Evolutionary conservation across 1,284 basidiomycete genomes (phyloP), one percentile per base, ranked within the genome.

Genomic region (Austroboletus niveus): DNA sequence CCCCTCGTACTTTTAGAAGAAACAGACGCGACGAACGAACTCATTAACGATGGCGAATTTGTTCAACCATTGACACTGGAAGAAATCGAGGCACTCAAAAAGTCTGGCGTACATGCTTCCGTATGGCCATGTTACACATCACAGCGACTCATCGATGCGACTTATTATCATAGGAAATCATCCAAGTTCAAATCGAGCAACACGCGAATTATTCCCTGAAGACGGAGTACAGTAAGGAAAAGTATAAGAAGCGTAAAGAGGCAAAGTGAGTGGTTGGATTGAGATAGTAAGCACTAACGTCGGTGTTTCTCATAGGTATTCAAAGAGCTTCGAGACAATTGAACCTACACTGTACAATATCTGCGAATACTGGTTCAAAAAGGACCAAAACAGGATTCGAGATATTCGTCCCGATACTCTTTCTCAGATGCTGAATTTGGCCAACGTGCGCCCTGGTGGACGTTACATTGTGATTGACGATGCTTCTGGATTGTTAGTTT

Each of bases 211-310:
- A 91, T 69, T 84, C 84, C 8, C 75, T 96, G 48, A 98, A 98
- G 73, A 97, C 94, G 1, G 95, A 95, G 70, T 97, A 94, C 68
- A 94, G 90, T 69, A 97, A 98, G 71, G 94, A 97, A 64, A 98
- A 98, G 68, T 98, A 97, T 72, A 88, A 84, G 66, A 94, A 94
- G 69, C 79, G 92, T 43, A 98, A 98, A 70, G 92, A 95, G 71
- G 92, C 90, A 57, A 98, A 98, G 94, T 94, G 65, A 58, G 80
- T 70, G 12, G 15, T 24, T 15, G 24, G 29, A 48, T 30, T 36
- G 38, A 24, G 17, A 36, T 45, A 31, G 36, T 39, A 40, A 42
- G n/a, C 22, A 22, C 42, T 47, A 11, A 45, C 42, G 53, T 53
- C 48, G 40, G 55, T 38, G 6, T 17, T 45, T 43, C 58, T 29